Evolutionary conservation across 73 alveolate genomes (phyloP).

Genomic region (Tetrahymena elliotti): DNA sequence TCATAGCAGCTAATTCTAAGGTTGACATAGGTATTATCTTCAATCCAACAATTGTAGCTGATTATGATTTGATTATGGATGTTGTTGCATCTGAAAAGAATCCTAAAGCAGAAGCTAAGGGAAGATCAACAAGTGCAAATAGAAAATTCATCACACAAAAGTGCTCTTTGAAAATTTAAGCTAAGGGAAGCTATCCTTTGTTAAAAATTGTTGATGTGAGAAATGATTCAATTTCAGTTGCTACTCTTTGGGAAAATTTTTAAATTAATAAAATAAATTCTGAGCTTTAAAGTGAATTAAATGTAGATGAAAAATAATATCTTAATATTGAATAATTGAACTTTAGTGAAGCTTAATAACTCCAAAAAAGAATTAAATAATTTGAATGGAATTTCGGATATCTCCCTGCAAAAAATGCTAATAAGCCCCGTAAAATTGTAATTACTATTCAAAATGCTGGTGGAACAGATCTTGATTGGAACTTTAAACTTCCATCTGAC

Average conservation of each 20-base stretch:
- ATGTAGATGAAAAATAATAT: conserved; percentile 77
- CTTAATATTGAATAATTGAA: conserved; percentile 58
- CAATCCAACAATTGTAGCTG: conserved; percentile 83
- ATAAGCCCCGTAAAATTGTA: conserved; percentile 73
- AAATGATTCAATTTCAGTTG: conserved; percentile 78
- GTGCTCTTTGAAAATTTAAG: conserved; percentile 76
- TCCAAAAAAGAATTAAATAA: conserved; percentile 50
- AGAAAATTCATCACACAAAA: conserved; percentile 49
- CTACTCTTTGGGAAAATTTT: conserved; percentile 93
- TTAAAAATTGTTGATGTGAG: conserved; percentile 90
- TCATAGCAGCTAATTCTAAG: conserved; percentile 89
- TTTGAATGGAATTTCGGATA: conserved; percentile 89
- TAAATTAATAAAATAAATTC: conserved; percentile 79
- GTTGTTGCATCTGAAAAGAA: conserved; percentile 85
- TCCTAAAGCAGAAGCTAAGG: conserved; percentile 58
- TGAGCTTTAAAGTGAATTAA: conserved; percentile 82
- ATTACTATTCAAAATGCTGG: conserved; percentile 95
- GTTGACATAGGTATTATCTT: conserved; percentile 85
- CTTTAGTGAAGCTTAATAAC: conserved; percentile 20
- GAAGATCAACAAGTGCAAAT: conserved; percentile 43
- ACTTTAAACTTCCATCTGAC: conserved; percentile 91
- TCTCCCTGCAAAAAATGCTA: conserved; percentile 64
- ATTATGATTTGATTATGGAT: conserved; percentile 77
- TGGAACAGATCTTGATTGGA: conserved; percentile 93
- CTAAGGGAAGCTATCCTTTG: conserved; percentile 96